phyloP scores from a whole-genome alignment of 306 rosid species.

The Medicago arabica region DNA sequence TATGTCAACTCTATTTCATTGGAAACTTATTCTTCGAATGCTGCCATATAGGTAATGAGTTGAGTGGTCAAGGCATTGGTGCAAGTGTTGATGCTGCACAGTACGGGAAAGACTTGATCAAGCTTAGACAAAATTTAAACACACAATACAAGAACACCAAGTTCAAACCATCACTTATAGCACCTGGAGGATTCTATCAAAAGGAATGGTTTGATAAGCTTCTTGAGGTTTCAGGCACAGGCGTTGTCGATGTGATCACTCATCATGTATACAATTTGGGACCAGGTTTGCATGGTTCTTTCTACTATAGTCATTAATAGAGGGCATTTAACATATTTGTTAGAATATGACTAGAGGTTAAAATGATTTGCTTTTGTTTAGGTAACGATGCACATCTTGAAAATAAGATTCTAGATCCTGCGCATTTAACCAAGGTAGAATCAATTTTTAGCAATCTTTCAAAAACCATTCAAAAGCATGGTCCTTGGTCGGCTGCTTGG shows the following conservation, averaged over 20 bases:
- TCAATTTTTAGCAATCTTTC: conserved; percentile 55
- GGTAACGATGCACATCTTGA: conserved; percentile 70
- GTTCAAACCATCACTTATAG: conserved; percentile 70
- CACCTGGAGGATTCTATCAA: conserved; percentile 92
- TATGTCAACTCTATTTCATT: conserved; percentile 18
- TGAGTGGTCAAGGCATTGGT: conserved; percentile 83
- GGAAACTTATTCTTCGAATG: conserved; percentile 40
- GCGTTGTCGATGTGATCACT: conserved; percentile 61
- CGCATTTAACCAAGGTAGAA: conserved; percentile 58
- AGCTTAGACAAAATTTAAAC: conserved; percentile 58
- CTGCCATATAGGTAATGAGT: conserved; percentile 79
- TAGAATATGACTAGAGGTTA: not conserved
- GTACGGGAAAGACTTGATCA: conserved; percentile 83
- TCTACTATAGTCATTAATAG: conserved; percentile 13
- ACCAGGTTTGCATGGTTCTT: conserved; percentile 65
- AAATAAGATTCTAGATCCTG: conserved; percentile 71
- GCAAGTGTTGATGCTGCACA: conserved; percentile 81
- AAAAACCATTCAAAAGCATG: conserved; percentile 59
- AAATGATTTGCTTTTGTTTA: conserved; percentile 39
- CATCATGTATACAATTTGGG: conserved; percentile 95
- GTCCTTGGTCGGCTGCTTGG: conserved; percentile 92
- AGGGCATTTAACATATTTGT: conserved; percentile 5
- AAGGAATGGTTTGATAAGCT: conserved; percentile 74
- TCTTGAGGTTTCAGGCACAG: conserved; percentile 80
- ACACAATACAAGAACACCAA: conserved; percentile 54